Evolutionary conservation across 2,329 filamentous ascomycete species (phyloP), one percentile per base, ranked within the genome.

Genomic region (Teratosphaeria pseudoeucalypti): DNA sequence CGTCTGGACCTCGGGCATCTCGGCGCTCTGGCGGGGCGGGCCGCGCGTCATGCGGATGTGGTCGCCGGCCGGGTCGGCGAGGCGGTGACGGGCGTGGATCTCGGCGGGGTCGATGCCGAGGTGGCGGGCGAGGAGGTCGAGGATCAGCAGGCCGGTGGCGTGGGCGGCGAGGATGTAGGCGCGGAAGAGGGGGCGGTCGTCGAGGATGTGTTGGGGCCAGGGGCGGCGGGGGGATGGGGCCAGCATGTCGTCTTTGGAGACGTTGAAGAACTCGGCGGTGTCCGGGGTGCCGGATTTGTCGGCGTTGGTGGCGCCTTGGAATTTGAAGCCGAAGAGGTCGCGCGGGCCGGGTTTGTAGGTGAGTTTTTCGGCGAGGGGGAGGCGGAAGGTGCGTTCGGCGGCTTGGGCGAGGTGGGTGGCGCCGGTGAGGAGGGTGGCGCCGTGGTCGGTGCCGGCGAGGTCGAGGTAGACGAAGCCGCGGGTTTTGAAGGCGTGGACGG

Each of bases 381-480:
- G 66, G 1, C 43, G 72, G 64, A 81, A 82, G 16, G 82, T 73
- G 3, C 69, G 62, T 56, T 77, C 72, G 58, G 76, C 78, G 6
- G 80, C 70, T 1, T 62, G 62, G 14, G 65, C 66, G 43, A 72
- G 61, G 4, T 70, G 60, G 19, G 68, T 66, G 2, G 68, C 61
- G 32, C 67, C 66, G 11, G 66, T 58, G 14, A 60, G 37, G 37
- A 72, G 70, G 5, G 60, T 66, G 6, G 68, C 61, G 59, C 70
- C 71, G 10, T 65, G 61, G 19, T 67, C 61, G 6, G 62, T 65
- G n/a, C 65, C 63, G 3, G 62, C 60, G 2, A 84, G 70, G 58
- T 83, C 78, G 2, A 84, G 73, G 61, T 83, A 83, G 70, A 83
- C 83, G 70, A 83, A 83, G 1, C 81, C 81, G 6, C 82, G 71